Base-by-base conservation (phyloP, 176 grass and related monocot genomes). In the Tillandsia fasciculata region DNA sequence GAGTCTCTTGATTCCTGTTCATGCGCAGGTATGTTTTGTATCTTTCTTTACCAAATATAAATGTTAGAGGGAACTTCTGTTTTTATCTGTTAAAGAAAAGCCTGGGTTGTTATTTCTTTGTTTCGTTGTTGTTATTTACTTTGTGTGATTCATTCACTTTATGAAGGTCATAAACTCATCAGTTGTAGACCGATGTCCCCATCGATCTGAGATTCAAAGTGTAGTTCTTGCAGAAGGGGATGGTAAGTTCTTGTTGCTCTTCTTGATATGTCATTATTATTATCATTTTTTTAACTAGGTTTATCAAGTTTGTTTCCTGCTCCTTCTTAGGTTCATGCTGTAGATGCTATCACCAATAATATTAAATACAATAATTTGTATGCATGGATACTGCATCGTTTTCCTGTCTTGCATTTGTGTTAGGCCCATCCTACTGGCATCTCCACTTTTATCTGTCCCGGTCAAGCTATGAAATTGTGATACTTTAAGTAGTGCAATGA, bases 1-100 rank as follows among this genome's bases (percentile, higher is more conserved):
- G 78, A 87, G 87, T 79, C 94, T 99, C 27, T 27, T 99, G 67
- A 93, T 99, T 86, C 94, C 89, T 77, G 74, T 93, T 57, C 81
- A 15, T 69, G 77, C 94, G 63, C 64, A 93, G 77, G 89, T 99
- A 53, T 54, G 42, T 49, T 54, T 74, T 57, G 26, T 63, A 2
- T 50, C 54, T 9, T 15, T 59, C 18, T 59, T 59, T 18, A 17
- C n/a, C 4, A 14, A 59, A 59, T 17, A 59, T 15, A 59, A 3
- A 15, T 59, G 18, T 59, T 59, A 15, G 54, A 8, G 54, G 20
- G 48, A n/a, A 11, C 7, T 66, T 29, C 5, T 66, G 10, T 66
- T 64, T 17, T 13, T 9, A 2, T 64, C 17, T 64, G 14, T 64
- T 64, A 64, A 20, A 22, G 18, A 66, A 29, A 1, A 70, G 4